Evolutionary conservation across 192 early-diverging fungal genomes (phyloP).

Genomic region (Jimgerdemannia flammicorona): DNA sequence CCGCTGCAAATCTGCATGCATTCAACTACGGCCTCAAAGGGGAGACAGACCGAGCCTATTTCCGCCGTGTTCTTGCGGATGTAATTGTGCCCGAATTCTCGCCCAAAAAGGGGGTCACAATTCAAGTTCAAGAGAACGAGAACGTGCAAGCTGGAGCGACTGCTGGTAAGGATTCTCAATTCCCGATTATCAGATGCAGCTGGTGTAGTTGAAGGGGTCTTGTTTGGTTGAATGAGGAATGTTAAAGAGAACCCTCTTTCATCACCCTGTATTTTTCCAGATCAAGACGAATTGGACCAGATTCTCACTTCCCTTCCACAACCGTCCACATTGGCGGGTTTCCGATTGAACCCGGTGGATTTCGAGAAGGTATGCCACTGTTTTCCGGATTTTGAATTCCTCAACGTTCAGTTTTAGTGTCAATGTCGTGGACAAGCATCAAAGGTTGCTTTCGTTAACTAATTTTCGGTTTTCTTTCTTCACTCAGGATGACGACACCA

Average conservation of each 20-base stretch:
- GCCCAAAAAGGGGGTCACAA: constrained; percentile 92
- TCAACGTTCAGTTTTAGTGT: no score
- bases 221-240: neutral
- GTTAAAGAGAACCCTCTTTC: neutral
- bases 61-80: constrained; percentile 54
- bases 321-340: constrained; percentile 75
- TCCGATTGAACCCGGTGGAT: constrained; percentile 85
- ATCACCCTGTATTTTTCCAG: constrained; percentile 3
- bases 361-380: constrained; percentile 74
- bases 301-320: constrained; percentile 69
- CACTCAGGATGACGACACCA: constrained; percentile 85
- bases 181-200: neutral
- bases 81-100: constrained; percentile 77
- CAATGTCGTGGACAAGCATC: no score
- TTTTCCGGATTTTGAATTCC: no score
- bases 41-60: constrained; percentile 66
- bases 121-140: constrained; percentile 93
- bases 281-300: constrained; percentile 51
- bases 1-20: constrained; percentile 91
- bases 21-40: constrained; percentile 95
- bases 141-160: constrained; percentile 39
- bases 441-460: no score
- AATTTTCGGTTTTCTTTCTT: constrained; percentile 1
- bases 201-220: neutral
- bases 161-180: constrained; percentile 26